Evolutionary conservation across 345 rosid genomes (phyloP), one percentile per base, ranked within the genome.

Genomic region (Lumnitzera racemosa): DNA sequence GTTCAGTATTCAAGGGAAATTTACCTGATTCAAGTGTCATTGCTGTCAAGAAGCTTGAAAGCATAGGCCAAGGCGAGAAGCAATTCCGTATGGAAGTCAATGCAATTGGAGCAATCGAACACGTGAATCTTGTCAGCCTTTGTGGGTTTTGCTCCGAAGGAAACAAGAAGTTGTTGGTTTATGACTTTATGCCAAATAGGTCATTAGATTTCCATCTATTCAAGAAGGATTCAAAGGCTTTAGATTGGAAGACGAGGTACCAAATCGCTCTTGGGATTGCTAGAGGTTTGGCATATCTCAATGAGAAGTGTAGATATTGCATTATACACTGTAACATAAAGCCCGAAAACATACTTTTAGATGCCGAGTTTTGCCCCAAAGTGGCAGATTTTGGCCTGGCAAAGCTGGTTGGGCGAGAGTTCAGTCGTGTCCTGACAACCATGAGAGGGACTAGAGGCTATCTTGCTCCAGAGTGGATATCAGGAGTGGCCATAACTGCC

Each of bases 391-490:
- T 91, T 27, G 98, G 96, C 16, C 71, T 91, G 61, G 90, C 98
- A 15, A 91, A 91, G 84, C 88, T 91, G 1, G 74, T 86, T 11
- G 96, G 95, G 29, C 66, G 98, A 24, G 96, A 91, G 25, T 91
- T 91, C 58, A 88, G 96, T 69, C 72, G 98, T 67, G 92, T 84
- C 49, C 74, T 91, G 46, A 87, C 96, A 13, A 86, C 95, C 31
- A 81, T 88, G 78, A 80, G 95, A 73, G 98, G 98, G 17, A 88
- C 98, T 20, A 80, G 95, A 79, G 96, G 96, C 14, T 91, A 91
- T 67, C 90, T 91, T 1, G 98, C 95, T 11, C 96, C 98, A 0
- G 96, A 88, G 70, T 91, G 96, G 96, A 81, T 91, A 58, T 88
- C 98, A 1, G 95, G 92, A 36, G 86, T 84, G 10, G 86, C 91